Evolutionary conservation across 2,329 filamentous ascomycete species (phyloP).

Genomic region (Zasmidium angulare): DNA sequence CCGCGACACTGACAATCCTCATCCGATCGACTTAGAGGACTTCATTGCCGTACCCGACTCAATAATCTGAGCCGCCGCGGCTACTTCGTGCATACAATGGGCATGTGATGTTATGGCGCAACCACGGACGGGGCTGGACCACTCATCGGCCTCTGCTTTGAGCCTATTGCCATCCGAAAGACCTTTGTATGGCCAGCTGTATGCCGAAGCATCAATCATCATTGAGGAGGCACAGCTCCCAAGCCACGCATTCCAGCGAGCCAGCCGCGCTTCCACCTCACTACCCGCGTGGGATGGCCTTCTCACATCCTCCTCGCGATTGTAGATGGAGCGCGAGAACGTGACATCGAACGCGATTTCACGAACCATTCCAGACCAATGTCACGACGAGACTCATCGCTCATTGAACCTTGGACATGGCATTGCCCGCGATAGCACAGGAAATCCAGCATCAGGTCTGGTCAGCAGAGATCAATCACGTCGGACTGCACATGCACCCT

Average conservation of each 20-base stretch:
- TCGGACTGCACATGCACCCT: too few species aligned
- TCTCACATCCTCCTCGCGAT: not conserved
- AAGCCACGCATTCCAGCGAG: not conserved
- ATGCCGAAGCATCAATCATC: not conserved
- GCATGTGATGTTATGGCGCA: not conserved
- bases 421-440: too few species aligned
- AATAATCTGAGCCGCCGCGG: not conserved
- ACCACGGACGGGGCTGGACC: not conserved
- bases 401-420: too few species aligned
- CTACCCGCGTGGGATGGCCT: not conserved
- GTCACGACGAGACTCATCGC: too few species aligned
- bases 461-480: too few species aligned
- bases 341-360: not conserved
- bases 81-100: not conserved
- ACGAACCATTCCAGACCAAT: too few species aligned
- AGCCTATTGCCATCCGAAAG: not conserved
- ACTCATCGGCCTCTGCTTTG: not conserved
- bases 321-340: not conserved
- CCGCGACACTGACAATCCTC: not conserved
- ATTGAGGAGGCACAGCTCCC: not conserved
- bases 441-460: too few species aligned
- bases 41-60: not conserved
- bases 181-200: not conserved
- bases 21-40: not conserved
- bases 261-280: not conserved